Conservation (phyloP, 805 yeast species). For the Gaillardinia entomophila region DNA sequence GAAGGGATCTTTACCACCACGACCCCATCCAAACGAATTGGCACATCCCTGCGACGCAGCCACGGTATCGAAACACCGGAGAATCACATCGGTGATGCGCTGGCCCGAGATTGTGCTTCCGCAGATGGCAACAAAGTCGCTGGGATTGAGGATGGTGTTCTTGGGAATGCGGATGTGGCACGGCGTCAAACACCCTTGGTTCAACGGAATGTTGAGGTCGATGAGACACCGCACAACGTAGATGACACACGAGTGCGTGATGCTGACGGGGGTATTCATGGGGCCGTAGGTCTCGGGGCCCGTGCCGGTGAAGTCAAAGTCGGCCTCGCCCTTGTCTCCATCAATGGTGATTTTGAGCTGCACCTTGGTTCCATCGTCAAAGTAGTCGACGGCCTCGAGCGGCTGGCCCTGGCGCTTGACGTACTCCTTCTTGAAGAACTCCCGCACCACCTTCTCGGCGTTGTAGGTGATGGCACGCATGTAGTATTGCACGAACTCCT, state of each 20-base stretch:
- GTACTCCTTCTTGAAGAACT: constrained; percentile 24
- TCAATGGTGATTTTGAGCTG: constrained; percentile 1
- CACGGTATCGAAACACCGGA: constrained; percentile 15
- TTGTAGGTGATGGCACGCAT: constrained; percentile 80
- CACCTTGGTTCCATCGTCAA: constrained; percentile 18
- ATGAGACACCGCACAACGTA: constrained; percentile 13
- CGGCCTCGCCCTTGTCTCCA: constrained; percentile 40
- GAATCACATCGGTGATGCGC: constrained; percentile 15
- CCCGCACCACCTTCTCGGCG: constrained; percentile 67
- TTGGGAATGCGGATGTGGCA: constrained; percentile 11
- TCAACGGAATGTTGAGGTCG: constrained; percentile 14
- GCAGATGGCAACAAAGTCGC: constrained; percentile 15
- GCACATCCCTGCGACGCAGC: constrained; percentile 16
- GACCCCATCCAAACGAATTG: constrained; percentile 7
- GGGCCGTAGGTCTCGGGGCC: constrained; percentile 2
- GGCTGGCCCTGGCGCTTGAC: constrained; percentile 34
- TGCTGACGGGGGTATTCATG: constrained; percentile 13
- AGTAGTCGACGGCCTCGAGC: constrained; percentile 10
- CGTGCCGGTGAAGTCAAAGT: constrained; percentile 47
- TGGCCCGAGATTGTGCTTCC: constrained; percentile 19
- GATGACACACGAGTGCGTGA: constrained; percentile 11
- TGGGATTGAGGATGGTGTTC: constrained; percentile 14
- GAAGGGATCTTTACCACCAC: constrained; percentile 6
- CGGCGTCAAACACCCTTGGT: constrained; percentile 17
- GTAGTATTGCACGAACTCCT: constrained; percentile 56